phyloP scores from a whole-genome alignment of 2,329 filamentous ascomycete genomes.

The Diaporthe velutina region DNA sequence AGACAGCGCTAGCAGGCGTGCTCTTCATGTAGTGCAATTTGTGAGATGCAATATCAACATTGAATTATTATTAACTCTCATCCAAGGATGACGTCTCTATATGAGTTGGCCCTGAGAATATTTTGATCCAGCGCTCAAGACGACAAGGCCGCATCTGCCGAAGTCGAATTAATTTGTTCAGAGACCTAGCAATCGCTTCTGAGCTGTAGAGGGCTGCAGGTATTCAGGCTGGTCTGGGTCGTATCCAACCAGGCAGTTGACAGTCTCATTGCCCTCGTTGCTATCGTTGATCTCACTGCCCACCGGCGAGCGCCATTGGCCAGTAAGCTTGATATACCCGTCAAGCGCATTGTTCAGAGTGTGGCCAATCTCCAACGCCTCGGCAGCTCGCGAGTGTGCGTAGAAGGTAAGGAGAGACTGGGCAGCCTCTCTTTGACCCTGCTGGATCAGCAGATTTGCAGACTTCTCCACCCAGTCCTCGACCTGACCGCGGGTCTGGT shows the following conservation, averaged over 20 bases:
- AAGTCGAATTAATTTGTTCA: not conserved
- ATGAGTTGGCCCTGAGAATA: too few relatives aligned
- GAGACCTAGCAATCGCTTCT: not conserved
- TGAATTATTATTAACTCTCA: too few relatives aligned
- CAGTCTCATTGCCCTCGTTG: conserved; percentile 8
- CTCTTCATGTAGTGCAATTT: too few relatives aligned
- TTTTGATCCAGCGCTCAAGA: too few relatives aligned
- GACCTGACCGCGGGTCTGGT: not conserved
- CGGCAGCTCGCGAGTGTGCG: conserved; percentile 2
- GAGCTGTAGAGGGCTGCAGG: not conserved
- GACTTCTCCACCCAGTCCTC: conserved; percentile 17
- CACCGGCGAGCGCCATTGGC: conserved; percentile 3
- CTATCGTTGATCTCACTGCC: conserved; percentile 17
- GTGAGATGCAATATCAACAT: too few relatives aligned
- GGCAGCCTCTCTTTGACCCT: not conserved
- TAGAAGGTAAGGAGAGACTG: conserved; percentile 11
- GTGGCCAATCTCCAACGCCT: not conserved
- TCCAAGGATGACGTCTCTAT: too few relatives aligned
- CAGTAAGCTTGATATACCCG: conserved; percentile 20
- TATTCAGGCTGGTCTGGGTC: conserved; percentile 9
- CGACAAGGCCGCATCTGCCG: too few relatives aligned
- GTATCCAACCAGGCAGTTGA: conserved; percentile 12
- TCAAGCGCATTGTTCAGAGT: conserved; percentile 9
- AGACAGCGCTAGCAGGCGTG: too few relatives aligned
- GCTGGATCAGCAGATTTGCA: not conserved